These are phyloP conservation scores for Xylariaceae sp. DNA, from an alignment of 2,329 filamentous ascomycete genomes.

Conservation along the genomic window DNA sequence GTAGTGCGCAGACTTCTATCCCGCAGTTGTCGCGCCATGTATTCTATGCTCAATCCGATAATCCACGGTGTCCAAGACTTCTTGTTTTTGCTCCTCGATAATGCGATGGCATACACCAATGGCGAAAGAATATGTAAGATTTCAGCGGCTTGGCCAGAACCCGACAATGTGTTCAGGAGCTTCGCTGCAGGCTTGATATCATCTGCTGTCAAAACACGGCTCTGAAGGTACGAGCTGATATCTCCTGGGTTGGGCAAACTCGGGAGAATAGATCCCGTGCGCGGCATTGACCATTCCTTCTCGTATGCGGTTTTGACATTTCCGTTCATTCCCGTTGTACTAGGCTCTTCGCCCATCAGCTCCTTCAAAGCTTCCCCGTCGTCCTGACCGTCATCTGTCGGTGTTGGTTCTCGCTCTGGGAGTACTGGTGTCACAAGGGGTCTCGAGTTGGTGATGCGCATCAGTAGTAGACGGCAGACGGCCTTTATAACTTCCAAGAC, in stretches of 20 bases:
- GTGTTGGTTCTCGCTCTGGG: slow-evolving; percentile 82
- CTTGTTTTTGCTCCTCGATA: slow-evolving; percentile 73
- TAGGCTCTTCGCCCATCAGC: slow-evolving; percentile 42
- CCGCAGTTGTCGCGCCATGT: slow-evolving; percentile 80
- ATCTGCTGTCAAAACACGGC: slow-evolving; percentile 90
- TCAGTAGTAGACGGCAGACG: slow-evolving; percentile 75
- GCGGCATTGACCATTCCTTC: slow-evolving; percentile 86
- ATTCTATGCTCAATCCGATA: slow-evolving; percentile 81
- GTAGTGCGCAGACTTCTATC: slow-evolving; percentile 80
- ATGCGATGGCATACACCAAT: slow-evolving; percentile 80
- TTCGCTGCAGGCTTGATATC: slow-evolving; percentile 92
- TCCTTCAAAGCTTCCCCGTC: slow-evolving; percentile 47
- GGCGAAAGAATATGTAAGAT: slow-evolving; percentile 90
- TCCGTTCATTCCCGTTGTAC: slow-evolving; percentile 45
- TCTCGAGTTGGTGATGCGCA: slow-evolving; percentile 80
- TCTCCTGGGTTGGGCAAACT: slow-evolving; percentile 79
- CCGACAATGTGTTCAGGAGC: slow-evolving; percentile 81
- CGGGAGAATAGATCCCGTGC: slow-evolving; percentile 84
- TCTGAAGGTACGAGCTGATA: slow-evolving; percentile 83
- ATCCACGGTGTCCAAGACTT: slow-evolving; percentile 92
- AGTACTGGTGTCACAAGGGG: slow-evolving; percentile 82
- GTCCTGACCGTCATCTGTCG: slow-evolving; percentile 54
- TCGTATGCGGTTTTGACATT: slow-evolving; percentile 55
- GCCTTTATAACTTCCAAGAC: slow-evolving; percentile 86
- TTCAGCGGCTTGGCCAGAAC: slow-evolving; percentile 76